Evolutionary conservation across 148 eudicot genomes (phyloP).

Genomic region (Rhododendron griersonianum): DNA sequence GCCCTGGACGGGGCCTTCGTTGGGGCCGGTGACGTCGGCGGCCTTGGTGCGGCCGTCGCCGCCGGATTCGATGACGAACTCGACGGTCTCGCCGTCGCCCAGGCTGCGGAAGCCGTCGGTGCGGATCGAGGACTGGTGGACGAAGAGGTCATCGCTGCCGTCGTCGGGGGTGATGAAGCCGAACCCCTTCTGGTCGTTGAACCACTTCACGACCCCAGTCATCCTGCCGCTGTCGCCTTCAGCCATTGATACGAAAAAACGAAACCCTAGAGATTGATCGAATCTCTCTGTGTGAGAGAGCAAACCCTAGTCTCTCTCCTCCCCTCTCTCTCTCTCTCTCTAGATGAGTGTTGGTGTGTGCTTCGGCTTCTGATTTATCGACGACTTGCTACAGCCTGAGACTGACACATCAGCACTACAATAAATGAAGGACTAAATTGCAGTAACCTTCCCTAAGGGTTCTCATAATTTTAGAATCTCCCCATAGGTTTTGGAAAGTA

Average conservation of each 20-base stretch:
- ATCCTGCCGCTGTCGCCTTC: constrained; percentile 20
- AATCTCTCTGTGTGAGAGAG: background rate
- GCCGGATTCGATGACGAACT: constrained; percentile 33
- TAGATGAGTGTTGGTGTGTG: background rate
- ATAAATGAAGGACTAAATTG: background rate
- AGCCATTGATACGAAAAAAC: constrained; percentile 10
- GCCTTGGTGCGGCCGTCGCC: constrained; percentile 52
- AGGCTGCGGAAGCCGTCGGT: constrained; percentile 56
- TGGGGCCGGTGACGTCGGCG: constrained; percentile 41
- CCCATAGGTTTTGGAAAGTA: background rate
- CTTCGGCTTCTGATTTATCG: constrained; percentile 4
- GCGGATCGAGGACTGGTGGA: constrained; percentile 54
- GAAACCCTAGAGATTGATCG: background rate
- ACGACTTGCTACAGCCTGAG: background rate
- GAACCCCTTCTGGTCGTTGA: constrained; percentile 49
- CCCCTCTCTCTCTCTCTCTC: background rate
- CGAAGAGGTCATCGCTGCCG: constrained; percentile 59
- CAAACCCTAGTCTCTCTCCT: constrained; percentile 6
- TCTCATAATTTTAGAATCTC: background rate
- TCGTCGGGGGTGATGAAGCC: constrained; percentile 55
- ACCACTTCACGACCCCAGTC: constrained; percentile 55
- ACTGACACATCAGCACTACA: background rate
- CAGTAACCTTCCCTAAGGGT: background rate
- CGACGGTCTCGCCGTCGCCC: constrained; percentile 47
- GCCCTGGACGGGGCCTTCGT: constrained; percentile 34